phyloP scores from a whole-genome alignment of 2,329 filamentous ascomycete genomes.

The Fusarium xylarioides region DNA sequence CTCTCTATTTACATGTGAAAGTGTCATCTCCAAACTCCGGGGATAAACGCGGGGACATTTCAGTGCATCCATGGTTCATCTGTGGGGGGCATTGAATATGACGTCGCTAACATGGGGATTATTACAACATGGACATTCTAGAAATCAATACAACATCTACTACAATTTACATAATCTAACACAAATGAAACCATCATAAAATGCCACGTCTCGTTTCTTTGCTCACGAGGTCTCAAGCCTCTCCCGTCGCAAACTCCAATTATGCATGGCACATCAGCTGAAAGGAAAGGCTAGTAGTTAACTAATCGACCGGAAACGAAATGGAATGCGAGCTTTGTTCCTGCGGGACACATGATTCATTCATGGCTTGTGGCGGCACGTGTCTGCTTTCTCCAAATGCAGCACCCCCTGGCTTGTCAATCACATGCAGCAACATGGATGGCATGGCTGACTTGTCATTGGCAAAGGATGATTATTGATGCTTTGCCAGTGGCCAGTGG shows the following conservation, averaged over 20 bases:
- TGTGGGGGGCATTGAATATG: slow-evolving; percentile 19
- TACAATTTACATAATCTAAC: neutral
- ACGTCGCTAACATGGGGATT: slow-evolving; percentile 18
- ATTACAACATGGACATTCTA: neutral
- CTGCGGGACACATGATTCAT: slow-evolving; percentile 32
- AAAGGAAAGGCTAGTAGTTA: neutral
- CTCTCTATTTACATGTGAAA: slow-evolving; percentile 43
- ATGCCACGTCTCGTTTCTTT: neutral
- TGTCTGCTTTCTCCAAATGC: slow-evolving; percentile 7
- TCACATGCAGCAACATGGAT: slow-evolving; percentile 16
- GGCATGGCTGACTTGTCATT: slow-evolving; percentile 1
- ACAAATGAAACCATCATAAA: neutral
- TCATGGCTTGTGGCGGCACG: slow-evolving; percentile 24
- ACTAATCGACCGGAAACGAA: neutral
- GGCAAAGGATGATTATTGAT: neutral
- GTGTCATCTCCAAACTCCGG: slow-evolving; percentile 21
- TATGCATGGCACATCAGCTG: neutral
- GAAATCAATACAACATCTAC: neutral
- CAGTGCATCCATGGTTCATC: neutral
- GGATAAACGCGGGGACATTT: slow-evolving; percentile 20
- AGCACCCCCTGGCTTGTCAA: slow-evolving; percentile 11
- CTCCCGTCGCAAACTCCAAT: slow-evolving; percentile 1
- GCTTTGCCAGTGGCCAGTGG: neutral
- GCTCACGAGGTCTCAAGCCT: slow-evolving; percentile 16
- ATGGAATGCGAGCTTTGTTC: slow-evolving; percentile 25